Evolutionary conservation across 2,329 filamentous ascomycete species (phyloP).

Genomic region (Sarocladium brachiariae): DNA sequence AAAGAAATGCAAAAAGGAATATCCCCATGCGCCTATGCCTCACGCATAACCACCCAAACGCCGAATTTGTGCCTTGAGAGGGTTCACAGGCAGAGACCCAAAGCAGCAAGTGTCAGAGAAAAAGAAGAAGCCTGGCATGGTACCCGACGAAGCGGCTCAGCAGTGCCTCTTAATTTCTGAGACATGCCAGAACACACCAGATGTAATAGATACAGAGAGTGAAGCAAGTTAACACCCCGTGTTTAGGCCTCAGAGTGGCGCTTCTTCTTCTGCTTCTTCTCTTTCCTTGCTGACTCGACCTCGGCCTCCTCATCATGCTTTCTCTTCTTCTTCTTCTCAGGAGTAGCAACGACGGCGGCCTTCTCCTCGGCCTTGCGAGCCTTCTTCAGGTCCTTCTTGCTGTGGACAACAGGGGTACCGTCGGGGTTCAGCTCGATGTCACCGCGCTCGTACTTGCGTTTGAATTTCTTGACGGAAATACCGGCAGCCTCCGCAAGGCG

Average conservation of each 20-base stretch:
- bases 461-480: slow-evolving; percentile 68
- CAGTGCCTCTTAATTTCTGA: slow-evolving; percentile 2
- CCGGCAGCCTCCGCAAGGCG: slow-evolving; percentile 59
- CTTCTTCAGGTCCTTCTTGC: slow-evolving; percentile 74
- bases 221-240: not conserved
- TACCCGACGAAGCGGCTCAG: not conserved
- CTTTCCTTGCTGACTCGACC: slow-evolving; percentile 58
- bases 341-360: slow-evolving; percentile 34
- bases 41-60: slow-evolving; percentile 9
- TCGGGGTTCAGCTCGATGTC: slow-evolving; percentile 61
- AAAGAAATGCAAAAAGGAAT: not conserved
- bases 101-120: slow-evolving; percentile 5
- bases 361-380: slow-evolving; percentile 53
- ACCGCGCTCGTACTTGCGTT: slow-evolving; percentile 69
- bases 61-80: not conserved
- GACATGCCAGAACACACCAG: slow-evolving; percentile 14
- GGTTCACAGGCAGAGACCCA: not conserved
- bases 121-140: not conserved
- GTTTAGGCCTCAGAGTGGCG: slow-evolving; percentile 29
- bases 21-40: slow-evolving; percentile 9
- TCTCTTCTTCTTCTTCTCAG: slow-evolving; percentile 47
- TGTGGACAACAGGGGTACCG: slow-evolving; percentile 59
- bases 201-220: slow-evolving; percentile 5
- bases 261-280: slow-evolving; percentile 49
- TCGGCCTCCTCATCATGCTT: slow-evolving; percentile 65